Base-by-base conservation (phyloP, 768 basidiomycete species). In the Auricularia cornea region DNA sequence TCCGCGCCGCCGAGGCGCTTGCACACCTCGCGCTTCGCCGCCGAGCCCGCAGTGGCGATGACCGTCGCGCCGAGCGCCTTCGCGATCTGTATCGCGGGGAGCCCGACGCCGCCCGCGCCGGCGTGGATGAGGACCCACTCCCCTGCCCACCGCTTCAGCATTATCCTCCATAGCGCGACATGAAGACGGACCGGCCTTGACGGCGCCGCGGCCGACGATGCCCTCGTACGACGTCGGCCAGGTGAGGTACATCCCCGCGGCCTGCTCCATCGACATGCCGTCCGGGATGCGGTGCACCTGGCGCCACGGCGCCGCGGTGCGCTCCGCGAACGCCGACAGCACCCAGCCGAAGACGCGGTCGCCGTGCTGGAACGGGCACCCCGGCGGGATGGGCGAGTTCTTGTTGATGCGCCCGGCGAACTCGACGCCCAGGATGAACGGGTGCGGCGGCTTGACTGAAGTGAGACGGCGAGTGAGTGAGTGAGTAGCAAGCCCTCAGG, bases 211-310 rank as follows among this genome's bases (percentile, higher is more conserved):
- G 12, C 89, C 90, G 0, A 94, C 89, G 16, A 99, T 77, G 0
- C 87, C 97, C 70, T 95, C 94, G 68, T 97, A 98, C 65, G 87
- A 89, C 5, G 96, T 98, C 0, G 94, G 92, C 85, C 90, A 94
- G 8, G 93, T 95, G n/a, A 98, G 75, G 68, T 74, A 89, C 59
- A 97, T 71, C 2, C 91, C 93, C 65, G 93, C 88, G 3, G 93
- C 95, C 72, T 96, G 86, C 64, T 96, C 92, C 67, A 86, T 94
- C 6, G 84, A 81, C 74, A 98, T 80, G 51, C 79, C 79, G 57
- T 87, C 80, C 0, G 96, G 95, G 16, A 98, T 81, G 26, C 83
- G 84, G 11, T 87, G 70, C 14, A 94, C 71, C 8, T 67, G 65
- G 14, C 71, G 72, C 73, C 80, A 82, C 48, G 82, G 73, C 11